Evolutionary conservation across 2,329 filamentous ascomycete species (phyloP).

Genomic region (Domatiomyces catenatus): DNA sequence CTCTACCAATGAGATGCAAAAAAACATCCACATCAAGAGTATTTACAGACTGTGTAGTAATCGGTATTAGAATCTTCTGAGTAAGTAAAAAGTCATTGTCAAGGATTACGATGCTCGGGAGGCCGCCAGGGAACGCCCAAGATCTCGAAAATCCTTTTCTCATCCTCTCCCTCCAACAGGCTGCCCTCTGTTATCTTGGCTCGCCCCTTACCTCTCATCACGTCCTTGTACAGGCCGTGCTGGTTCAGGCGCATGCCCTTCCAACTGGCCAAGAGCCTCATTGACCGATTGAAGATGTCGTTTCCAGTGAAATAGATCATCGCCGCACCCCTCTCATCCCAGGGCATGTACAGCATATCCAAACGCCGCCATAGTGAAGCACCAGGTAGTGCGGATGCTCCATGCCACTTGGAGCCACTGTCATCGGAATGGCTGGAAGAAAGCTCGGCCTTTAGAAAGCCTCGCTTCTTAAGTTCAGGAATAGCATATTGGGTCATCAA

Average conservation of each 20-base stretch:
- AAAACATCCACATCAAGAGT: constrained; percentile 14
- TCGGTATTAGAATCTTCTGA: too few relatives aligned
- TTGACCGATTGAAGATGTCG: constrained; percentile 81
- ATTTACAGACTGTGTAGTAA: background rate
- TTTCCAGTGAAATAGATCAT: constrained; percentile 94
- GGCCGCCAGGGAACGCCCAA: constrained; percentile 69
- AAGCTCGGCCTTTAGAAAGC: constrained; percentile 56
- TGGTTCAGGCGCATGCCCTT: constrained; percentile 80
- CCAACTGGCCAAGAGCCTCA: constrained; percentile 62
- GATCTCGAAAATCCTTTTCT: constrained; percentile 66
- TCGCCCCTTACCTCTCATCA: constrained; percentile 43
- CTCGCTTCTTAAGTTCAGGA: constrained; percentile 39
- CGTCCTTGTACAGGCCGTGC: constrained; percentile 57
- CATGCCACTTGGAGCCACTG: constrained; percentile 73
- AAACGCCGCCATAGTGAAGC: constrained; percentile 58
- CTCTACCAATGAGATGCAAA: constrained; percentile 36
- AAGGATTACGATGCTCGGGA: constrained; percentile 41
- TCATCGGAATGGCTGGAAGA: constrained; percentile 34
- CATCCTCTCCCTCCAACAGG: constrained; percentile 57
- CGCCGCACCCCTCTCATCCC: constrained; percentile 64
- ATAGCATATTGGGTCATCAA: constrained; percentile 52
- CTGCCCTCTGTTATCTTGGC: constrained; percentile 51
- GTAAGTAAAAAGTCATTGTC: background rate
- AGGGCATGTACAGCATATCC: constrained; percentile 71
- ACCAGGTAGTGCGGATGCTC: constrained; percentile 56